These are phyloP conservation scores for Penicillium sp. DNA, from an alignment of 2,329 filamentous ascomycete genomes.

Conservation along the genomic window DNA sequence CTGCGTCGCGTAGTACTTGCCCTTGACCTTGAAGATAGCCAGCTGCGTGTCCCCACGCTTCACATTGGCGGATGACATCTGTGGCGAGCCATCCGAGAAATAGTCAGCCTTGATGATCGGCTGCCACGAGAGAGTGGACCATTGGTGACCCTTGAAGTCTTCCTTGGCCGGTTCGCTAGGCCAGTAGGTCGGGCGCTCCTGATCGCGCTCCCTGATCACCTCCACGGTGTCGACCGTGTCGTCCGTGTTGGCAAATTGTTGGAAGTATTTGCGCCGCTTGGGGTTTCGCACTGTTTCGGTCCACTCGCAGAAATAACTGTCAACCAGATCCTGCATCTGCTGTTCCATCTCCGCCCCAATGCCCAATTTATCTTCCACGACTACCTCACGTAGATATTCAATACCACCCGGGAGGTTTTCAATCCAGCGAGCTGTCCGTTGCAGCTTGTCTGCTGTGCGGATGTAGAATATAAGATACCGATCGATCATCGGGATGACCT, in stretches of 20 bases:
- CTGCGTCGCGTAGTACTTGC: conserved; percentile 74
- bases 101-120: conserved; percentile 63
- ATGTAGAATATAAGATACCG: conserved; percentile 91
- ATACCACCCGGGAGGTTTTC: conserved; percentile 76
- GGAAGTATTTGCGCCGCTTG: conserved; percentile 59
- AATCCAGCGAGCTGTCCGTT: conserved; percentile 80
- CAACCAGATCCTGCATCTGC: conserved; percentile 79
- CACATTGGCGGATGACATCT: conserved; percentile 61
- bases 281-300: conserved; percentile 67
- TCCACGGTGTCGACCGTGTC: conserved; percentile 65
- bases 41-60: conserved; percentile 85
- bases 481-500: conserved; percentile 75
- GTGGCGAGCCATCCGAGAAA: conserved; percentile 62
- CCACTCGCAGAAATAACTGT: conserved; percentile 85
- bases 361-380: conserved; percentile 76
- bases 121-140: conserved; percentile 66
- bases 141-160: conserved; percentile 61
- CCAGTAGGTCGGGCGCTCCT: conserved; percentile 70
- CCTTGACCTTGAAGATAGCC: conserved; percentile 73
- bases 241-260: conserved; percentile 73
- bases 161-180: conserved; percentile 52
- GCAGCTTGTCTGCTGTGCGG: conserved; percentile 79
- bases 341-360: conserved; percentile 75
- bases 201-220: conserved; percentile 60
- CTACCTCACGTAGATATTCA: conserved; percentile 69